Conservation (phyloP, 2,329 filamentous ascomycete genomes). For the Cordyceps cateniannulata region DNA sequence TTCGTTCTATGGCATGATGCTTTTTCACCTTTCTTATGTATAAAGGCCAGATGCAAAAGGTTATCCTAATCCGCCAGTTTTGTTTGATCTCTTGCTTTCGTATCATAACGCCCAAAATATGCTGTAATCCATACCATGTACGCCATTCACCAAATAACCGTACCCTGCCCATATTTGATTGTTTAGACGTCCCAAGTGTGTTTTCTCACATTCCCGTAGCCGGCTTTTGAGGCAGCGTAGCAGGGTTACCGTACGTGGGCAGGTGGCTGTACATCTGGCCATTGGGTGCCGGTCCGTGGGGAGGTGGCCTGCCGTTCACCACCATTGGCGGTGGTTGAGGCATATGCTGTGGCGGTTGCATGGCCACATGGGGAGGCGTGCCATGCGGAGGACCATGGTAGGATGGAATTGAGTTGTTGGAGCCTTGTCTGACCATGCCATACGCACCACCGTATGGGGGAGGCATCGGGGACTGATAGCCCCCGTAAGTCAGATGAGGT, state of each 20-base stretch:
- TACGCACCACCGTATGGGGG: constrained; percentile 45
- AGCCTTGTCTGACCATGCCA: constrained; percentile 50
- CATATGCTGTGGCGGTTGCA: constrained; percentile 34
- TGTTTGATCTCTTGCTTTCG: constrained; percentile 8
- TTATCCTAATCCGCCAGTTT: constrained; percentile 28
- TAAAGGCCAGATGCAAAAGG: constrained; percentile 9
- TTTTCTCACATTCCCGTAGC: constrained; percentile 39
- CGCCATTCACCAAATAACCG: constrained; percentile 22
- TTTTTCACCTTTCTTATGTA: not conserved
- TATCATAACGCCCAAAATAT: constrained; percentile 33
- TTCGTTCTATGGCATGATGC: constrained; percentile 7
- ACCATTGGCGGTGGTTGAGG: constrained; percentile 30
- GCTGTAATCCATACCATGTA: constrained; percentile 25
- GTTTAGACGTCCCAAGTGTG: not conserved
- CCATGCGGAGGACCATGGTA: constrained; percentile 36
- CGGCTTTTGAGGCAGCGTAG: constrained; percentile 54
- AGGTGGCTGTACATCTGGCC: constrained; percentile 45
- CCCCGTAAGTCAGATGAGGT: constrained; percentile 40
- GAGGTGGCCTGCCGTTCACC: constrained; percentile 36
- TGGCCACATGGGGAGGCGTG: constrained; percentile 21
- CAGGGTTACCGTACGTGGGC: constrained; percentile 52
- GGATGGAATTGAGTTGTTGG: constrained; percentile 46
- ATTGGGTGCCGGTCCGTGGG: constrained; percentile 33
- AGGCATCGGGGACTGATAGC: constrained; percentile 39
- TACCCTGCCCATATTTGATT: not conserved